Conservation (phyloP, 495 filamentous ascomycete genomes). For the Bombardia bombarda region DNA sequence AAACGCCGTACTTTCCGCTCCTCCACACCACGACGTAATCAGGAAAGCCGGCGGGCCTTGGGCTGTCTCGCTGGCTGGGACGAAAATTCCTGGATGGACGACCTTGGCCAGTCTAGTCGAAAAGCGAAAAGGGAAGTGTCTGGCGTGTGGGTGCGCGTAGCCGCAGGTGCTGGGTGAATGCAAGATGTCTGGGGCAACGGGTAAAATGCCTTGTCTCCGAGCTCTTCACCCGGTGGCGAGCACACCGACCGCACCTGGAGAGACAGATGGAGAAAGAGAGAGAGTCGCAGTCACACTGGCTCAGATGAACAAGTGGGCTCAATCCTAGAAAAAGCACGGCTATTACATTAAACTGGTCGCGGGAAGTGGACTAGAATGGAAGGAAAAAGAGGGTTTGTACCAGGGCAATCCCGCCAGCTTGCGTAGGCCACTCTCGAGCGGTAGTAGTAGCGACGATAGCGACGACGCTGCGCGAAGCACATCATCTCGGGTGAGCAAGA, state of each 20-base stretch:
- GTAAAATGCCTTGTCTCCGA: slow-evolving; percentile 23
- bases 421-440: neutral
- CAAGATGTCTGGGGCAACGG: slow-evolving; percentile 24
- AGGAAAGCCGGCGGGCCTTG: neutral
- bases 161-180: slow-evolving; percentile 29
- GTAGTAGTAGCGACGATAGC: no score
- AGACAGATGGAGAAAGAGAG: neutral
- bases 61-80: neutral
- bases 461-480: neutral
- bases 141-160: slow-evolving; percentile 28
- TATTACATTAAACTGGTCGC: slow-evolving; percentile 5
- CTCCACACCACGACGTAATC: slow-evolving; percentile 12
- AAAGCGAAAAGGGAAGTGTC: slow-evolving; percentile 15
- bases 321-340: no score
- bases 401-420: slow-evolving; percentile 2
- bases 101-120: neutral
- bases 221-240: slow-evolving; percentile 23
- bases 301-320: neutral
- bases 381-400: neutral
- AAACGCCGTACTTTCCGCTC: slow-evolving; percentile 12
- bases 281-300: slow-evolving; percentile 4
- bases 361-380: neutral
- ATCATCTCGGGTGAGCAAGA: neutral
- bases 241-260: neutral
- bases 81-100: slow-evolving; percentile 1